Conservation (phyloP, 306 rosid species). For the Cicer cuneatum region DNA sequence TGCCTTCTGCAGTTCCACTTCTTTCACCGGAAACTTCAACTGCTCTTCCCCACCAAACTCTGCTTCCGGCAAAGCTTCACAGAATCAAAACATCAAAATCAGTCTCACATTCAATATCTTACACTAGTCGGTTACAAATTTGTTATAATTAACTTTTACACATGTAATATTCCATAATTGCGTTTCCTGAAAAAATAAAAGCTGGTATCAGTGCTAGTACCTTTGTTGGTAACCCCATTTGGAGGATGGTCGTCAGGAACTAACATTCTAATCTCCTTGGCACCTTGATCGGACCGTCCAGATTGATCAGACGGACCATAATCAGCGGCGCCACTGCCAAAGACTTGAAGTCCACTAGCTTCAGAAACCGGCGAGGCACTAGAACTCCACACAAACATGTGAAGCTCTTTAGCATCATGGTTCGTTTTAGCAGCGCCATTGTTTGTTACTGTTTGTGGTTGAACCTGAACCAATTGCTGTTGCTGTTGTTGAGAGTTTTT, state of each 20-base stretch:
- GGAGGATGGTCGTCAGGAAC: slow-evolving; percentile 79
- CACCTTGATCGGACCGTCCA: slow-evolving; percentile 87
- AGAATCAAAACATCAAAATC: slow-evolving; percentile 23
- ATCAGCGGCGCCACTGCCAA: slow-evolving; percentile 64
- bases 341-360: slow-evolving; percentile 72
- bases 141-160: no score
- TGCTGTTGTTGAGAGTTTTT: slow-evolving; percentile 48
- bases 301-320: slow-evolving; percentile 76
- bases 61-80: slow-evolving; percentile 52
- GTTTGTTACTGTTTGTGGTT: slow-evolving; percentile 12
- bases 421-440: slow-evolving; percentile 45
- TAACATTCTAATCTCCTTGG: slow-evolving; percentile 94
- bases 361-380: slow-evolving; percentile 85
- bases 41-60: slow-evolving; percentile 60
- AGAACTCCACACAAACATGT: slow-evolving; percentile 96
- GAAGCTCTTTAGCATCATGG: slow-evolving; percentile 89
- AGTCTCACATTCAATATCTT: neutral
- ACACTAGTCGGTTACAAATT: no score
- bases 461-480: slow-evolving; percentile 37
- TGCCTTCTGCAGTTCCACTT: slow-evolving; percentile 55
- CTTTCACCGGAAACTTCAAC: slow-evolving; percentile 59
- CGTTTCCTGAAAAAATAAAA: neutral
- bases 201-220: slow-evolving; percentile 37
- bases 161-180: no score
- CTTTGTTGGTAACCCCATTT: slow-evolving; percentile 76